Conservation (phyloP, 371 early-diverging fungal genomes). For the Haplosporangium sp. region DNA sequence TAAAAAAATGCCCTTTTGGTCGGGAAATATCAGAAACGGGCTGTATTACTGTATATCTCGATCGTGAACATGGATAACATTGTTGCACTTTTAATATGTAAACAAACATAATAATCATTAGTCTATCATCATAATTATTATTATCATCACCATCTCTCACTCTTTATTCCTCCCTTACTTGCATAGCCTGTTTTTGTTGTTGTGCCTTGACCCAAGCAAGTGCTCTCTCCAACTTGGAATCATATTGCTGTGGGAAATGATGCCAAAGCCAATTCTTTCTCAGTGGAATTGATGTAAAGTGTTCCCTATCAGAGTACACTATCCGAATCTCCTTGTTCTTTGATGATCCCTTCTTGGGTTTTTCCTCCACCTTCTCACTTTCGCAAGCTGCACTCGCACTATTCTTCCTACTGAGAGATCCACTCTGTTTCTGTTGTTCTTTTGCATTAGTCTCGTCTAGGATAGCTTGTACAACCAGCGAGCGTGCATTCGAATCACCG, state of each 20-base stretch:
- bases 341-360: slow-evolving; percentile 2
- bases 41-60: not conserved
- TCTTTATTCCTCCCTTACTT: too few relatives aligned
- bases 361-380: not conserved
- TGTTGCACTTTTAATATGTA: too few relatives aligned
- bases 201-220: slow-evolving; percentile 21
- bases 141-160: too few relatives aligned
- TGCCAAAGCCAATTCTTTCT: slow-evolving; percentile 30
- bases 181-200: not conserved
- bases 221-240: slow-evolving; percentile 12
- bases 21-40: not conserved
- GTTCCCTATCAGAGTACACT: slow-evolving; percentile 22
- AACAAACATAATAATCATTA: too few relatives aligned
- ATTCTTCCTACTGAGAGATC: not conserved
- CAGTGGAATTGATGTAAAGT: slow-evolving; percentile 21
- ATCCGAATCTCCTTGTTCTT: slow-evolving; percentile 23
- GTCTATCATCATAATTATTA: too few relatives aligned
- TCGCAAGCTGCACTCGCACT: not conserved
- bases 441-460: not conserved
- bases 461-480: not conserved
- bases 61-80: too few relatives aligned
- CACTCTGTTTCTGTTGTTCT: not conserved
- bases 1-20: not conserved
- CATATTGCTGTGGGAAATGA: slow-evolving; percentile 29
- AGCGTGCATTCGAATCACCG: not conserved